Evolutionary conservation across 2,329 filamentous ascomycete genomes (phyloP).

Genomic region (Diaporthe australafricana): DNA sequence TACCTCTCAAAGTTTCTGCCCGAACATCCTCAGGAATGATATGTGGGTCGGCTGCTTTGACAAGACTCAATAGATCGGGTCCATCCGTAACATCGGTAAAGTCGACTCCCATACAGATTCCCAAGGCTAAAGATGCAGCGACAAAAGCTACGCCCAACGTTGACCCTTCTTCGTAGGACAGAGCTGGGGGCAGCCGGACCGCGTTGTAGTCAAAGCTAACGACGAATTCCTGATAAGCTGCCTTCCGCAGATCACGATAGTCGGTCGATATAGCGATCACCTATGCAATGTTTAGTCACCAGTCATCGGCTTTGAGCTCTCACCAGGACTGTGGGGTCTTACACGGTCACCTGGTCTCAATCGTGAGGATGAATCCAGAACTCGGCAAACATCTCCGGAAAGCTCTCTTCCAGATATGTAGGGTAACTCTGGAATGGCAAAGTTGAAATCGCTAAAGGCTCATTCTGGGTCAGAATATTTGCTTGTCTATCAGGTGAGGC

Average conservation of each 20-base stretch:
- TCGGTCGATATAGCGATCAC: conserved; percentile 78
- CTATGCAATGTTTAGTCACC: conserved; percentile 43
- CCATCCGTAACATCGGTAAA: conserved; percentile 65
- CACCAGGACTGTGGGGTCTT: conserved; percentile 26
- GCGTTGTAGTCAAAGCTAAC: conserved; percentile 74
- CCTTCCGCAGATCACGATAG: conserved; percentile 78
- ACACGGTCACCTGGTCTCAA: conserved; percentile 68
- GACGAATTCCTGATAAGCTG: conserved; percentile 77
- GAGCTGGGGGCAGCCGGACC: conserved; percentile 67
- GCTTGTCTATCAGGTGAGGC: neutral
- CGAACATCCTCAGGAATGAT: conserved; percentile 70
- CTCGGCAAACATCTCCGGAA: conserved; percentile 70
- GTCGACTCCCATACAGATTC: conserved; percentile 77
- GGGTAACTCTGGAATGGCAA: conserved; percentile 74
- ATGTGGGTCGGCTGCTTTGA: conserved; percentile 58
- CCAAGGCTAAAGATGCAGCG: conserved; percentile 73
- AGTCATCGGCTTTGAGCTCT: neutral
- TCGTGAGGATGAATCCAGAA: conserved; percentile 55
- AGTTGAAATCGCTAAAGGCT: conserved; percentile 71
- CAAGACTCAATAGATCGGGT: conserved; percentile 67
- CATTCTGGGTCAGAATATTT: neutral
- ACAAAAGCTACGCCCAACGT: conserved; percentile 79
- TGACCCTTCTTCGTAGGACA: conserved; percentile 67
- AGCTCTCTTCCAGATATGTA: conserved; percentile 78
- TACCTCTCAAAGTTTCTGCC: conserved; percentile 70